Percentiles rank a stretch among this genome's conserved stretches.
phyloP scores from a whole-genome alignment of 192 early-diverging fungal genomes.

The Blastocladiella britannica region DNA sequence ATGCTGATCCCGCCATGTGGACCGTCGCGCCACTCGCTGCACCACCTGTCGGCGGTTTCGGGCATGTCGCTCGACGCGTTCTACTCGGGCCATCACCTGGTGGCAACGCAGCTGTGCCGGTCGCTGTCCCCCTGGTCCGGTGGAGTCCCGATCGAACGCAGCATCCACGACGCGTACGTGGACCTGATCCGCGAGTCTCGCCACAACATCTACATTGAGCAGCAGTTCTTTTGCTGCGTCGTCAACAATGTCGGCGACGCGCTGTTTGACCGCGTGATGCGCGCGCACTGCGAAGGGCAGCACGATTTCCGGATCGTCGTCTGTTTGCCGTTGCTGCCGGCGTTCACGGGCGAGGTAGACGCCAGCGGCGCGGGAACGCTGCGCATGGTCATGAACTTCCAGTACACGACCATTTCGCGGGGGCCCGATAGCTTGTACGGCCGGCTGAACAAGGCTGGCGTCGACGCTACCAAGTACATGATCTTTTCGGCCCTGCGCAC shows the following conservation, averaged over 20 bases:
- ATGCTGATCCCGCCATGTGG: constrained; percentile 36
- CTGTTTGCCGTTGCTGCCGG: constrained; percentile 62
- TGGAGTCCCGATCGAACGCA: constrained; percentile 11
- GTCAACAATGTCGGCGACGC: constrained; percentile 52
- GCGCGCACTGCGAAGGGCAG: constrained; percentile 40
- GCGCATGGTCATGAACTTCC: constrained; percentile 59
- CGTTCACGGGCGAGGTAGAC: constrained; percentile 60
- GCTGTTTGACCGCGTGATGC: constrained; percentile 48
- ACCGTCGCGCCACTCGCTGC: too few species aligned
- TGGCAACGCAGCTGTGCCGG: not conserved
- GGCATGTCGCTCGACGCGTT: constrained; percentile 31
- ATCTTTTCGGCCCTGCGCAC: constrained; percentile 52
- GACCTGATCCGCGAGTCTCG: constrained; percentile 44
- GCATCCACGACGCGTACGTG: constrained; percentile 58
- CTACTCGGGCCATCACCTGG: too few species aligned
- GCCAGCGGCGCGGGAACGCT: constrained; percentile 46
- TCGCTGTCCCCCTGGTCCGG: constrained; percentile 14
- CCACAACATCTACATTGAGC: constrained; percentile 77
- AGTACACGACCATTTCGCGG: constrained; percentile 53
- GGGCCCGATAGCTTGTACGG: constrained; percentile 47
- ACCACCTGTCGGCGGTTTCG: not conserved
- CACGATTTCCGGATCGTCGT: constrained; percentile 60
- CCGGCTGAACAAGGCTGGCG: constrained; percentile 29
- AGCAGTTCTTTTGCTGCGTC: constrained; percentile 65
- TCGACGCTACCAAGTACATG: constrained; percentile 42